These are phyloP conservation scores for Pythium apleroticum DNA, from an alignment of 352 stramenopile species.

Conservation along the genomic window DNA sequence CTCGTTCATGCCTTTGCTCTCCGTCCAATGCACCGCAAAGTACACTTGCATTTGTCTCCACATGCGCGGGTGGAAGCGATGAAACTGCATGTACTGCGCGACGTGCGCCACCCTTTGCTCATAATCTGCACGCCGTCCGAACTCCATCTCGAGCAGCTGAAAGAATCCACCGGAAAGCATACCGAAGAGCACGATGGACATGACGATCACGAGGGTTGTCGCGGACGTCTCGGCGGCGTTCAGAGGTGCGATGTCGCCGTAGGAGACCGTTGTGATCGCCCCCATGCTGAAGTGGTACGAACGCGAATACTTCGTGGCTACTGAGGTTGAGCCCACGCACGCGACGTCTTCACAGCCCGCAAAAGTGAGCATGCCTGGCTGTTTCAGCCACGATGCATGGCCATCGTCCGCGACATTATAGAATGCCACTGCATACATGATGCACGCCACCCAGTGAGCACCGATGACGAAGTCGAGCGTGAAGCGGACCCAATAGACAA, in stretches of 20 bases:
- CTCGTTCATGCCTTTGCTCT: conserved; percentile 68
- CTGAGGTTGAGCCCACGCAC: conserved; percentile 36
- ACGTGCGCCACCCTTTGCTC: conserved; percentile 61
- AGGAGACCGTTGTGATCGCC: conserved; percentile 70
- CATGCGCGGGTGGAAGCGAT: conserved; percentile 48
- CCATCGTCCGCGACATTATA: not conserved
- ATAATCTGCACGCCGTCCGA: conserved; percentile 59
- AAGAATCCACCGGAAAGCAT: conserved; percentile 76
- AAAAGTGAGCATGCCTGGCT: conserved; percentile 51
- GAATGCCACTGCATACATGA: conserved; percentile 25
- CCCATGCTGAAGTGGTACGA: conserved; percentile 73
- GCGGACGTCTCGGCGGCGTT: conserved; percentile 57
- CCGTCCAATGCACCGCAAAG: conserved; percentile 64
- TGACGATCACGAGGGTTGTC: conserved; percentile 60
- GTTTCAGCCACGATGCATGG: conserved; percentile 25
- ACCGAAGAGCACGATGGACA: conserved; percentile 65
- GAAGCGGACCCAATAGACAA: conserved; percentile 42
- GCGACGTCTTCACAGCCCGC: conserved; percentile 27
- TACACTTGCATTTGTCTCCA: conserved; percentile 79
- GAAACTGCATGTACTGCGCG: conserved; percentile 63
- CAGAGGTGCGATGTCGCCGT: conserved; percentile 62
- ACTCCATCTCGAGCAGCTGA: conserved; percentile 66
- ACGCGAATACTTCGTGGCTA: conserved; percentile 46
- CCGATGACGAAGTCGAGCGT: conserved; percentile 32
- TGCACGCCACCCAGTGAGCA: conserved; percentile 29